A percentile compares a stretch with the other conserved stretches of the same genome.
Evolutionary conservation across 495 filamentous ascomycete genomes (phyloP).

Genomic region (Baudoinia panamericana): DNA sequence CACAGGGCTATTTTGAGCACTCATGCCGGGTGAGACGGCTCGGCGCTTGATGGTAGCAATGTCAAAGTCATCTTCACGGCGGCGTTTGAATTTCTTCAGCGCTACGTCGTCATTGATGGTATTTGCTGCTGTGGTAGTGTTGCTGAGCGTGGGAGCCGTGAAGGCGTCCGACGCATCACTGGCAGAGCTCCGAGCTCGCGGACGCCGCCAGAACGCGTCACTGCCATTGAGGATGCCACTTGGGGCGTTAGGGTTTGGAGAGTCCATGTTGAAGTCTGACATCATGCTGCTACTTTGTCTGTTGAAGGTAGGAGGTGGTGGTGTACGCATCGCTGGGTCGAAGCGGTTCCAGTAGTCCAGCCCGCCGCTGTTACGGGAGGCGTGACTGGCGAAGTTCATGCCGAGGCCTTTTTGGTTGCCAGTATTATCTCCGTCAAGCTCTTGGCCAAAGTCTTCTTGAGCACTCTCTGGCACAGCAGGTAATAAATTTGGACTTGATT

Average conservation of each 20-base stretch:
- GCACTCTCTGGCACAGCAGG: constrained; percentile 28
- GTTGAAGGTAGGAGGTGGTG: constrained; percentile 47
- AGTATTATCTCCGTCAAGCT: constrained; percentile 33
- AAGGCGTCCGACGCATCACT: constrained; percentile 18
- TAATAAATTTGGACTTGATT: constrained; percentile 30
- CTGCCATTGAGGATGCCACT: constrained; percentile 23
- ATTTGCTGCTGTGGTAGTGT: constrained; percentile 34
- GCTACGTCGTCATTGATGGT: constrained; percentile 47
- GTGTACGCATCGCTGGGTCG: constrained; percentile 47
- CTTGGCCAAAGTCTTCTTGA: constrained; percentile 47
- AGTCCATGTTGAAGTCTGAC: constrained; percentile 18
- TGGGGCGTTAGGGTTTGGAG: constrained; percentile 10
- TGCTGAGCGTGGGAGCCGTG: constrained; percentile 26
- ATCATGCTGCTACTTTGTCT: constrained; percentile 24
- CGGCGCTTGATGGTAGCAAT: constrained; percentile 79
- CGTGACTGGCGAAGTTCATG: constrained; percentile 41
- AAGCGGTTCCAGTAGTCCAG: constrained; percentile 71
- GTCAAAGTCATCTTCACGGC: constrained; percentile 86
- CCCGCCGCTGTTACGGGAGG: constrained; percentile 54
- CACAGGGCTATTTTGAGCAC: constrained; percentile 79
- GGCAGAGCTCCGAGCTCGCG: constrained; percentile 10
- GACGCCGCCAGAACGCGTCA: constrained; percentile 25
- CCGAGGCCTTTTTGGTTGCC: constrained; percentile 35
- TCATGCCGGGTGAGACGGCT: constrained; percentile 86
- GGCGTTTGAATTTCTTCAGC: constrained; percentile 52